Conservation (phyloP, 2,329 filamentous ascomycete genomes). For the Trichoderma atrobrunneum region DNA sequence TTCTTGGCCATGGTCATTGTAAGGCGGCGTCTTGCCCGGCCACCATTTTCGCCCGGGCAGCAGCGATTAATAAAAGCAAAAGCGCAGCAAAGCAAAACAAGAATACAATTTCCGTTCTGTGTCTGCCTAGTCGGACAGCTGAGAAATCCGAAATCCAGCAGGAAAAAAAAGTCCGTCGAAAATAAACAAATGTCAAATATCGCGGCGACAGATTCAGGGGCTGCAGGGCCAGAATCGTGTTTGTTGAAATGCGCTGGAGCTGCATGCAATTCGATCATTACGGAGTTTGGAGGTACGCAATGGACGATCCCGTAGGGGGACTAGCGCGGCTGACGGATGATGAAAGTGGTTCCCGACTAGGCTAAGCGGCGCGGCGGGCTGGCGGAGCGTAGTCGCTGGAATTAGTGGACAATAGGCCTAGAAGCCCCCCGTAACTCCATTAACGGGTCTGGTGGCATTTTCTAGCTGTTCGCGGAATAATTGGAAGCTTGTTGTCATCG, state of each 20-base stretch:
- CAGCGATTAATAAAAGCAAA: neutral
- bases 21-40: constrained; percentile 15
- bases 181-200: neutral
- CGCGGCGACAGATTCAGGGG: constrained; percentile 11
- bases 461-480: neutral
- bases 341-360: neutral
- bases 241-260: constrained; percentile 8
- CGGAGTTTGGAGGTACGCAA: constrained; percentile 13
- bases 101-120: neutral
- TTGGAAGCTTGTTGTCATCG: neutral
- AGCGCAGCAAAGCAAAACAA: neutral
- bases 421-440: neutral
- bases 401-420: neutral
- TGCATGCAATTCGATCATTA: constrained; percentile 4
- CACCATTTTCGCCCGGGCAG: constrained; percentile 15
- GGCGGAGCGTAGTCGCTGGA: neutral
- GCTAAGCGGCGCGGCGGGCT: neutral
- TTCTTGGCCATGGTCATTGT: constrained; percentile 35
- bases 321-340: neutral
- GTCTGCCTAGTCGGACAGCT: neutral
- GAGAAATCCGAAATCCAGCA: neutral
- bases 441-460: neutral
- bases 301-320: neutral
- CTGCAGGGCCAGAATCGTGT: neutral
- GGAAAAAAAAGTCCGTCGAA: neutral